Base-by-base conservation (phyloP, 495 filamentous ascomycete species). In the Talaromyces proteolyticus region DNA sequence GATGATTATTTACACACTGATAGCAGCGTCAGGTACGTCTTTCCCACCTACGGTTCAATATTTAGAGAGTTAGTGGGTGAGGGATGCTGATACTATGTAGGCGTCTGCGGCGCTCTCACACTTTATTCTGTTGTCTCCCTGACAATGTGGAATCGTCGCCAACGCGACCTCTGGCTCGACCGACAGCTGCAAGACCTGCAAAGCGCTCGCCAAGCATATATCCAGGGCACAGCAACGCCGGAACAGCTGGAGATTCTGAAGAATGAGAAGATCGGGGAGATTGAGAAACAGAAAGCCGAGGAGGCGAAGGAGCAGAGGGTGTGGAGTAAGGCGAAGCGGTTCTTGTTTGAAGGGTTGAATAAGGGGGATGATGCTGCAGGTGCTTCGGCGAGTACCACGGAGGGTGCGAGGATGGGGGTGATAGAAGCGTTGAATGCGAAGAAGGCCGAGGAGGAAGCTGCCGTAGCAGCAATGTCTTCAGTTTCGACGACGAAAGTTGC, bases 81-180 rank as follows among this genome's bases (percentile, higher is more conserved):
- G n/a, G n/a, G n/a, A n/a, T n/a, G n/a, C n/a, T n/a, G n/a, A n/a
- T n/a, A n/a, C n/a, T n/a, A 41, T 44, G 14, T 57, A 92, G 90
- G 82, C 46, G 62, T 95, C 56, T 80, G 82, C 53, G 82, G 77
- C 55, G 77, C 84, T 47, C 78, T 92, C 34, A 89, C 88, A 18
- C 74, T 83, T 49, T 93, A 90, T 71, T 86, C 92, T 6, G 76
- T 91, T 47, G 77, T 78, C 60, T 91, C 95, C 66, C 87, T 98
- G 81, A 80, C 93, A 23, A 64, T 88, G 39, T 87, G 92, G 72
- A 96, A 96, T 73, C 85, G 88, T 37, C 73, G 76, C 42, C 81
- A 85, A 65, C 75, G 76, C 45, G 70, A 69, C 51, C 81, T 88
- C 50, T 91, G 70, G 70, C 64, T 84, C 65, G 77, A 82, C 62